Percentiles rank a stretch among this genome's conserved stretches.
phyloP scores from a whole-genome alignment of 139 green algal genomes.

The Coccomyxa sp. region DNA sequence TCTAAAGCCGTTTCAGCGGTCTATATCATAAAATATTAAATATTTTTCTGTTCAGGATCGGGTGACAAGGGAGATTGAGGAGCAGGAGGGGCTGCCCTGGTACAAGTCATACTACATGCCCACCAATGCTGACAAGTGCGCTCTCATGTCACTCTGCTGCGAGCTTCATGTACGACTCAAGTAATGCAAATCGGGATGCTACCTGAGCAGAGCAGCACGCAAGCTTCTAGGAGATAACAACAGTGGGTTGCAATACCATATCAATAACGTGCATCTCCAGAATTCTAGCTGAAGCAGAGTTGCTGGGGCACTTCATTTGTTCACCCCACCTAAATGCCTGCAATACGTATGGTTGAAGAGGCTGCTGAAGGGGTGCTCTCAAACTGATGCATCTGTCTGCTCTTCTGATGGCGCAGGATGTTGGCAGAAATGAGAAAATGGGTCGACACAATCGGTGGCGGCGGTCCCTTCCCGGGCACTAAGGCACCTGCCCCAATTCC shows the following conservation, averaged over 20 bases:
- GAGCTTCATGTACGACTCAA: no score
- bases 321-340: no score
- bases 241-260: neutral
- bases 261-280: no score
- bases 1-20: no score
- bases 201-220: no score
- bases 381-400: no score
- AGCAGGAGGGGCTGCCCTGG: neutral
- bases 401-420: neutral
- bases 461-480: neutral
- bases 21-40: no score
- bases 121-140: neutral
- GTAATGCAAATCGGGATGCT: no score
- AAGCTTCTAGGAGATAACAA: neutral
- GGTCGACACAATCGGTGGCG: neutral
- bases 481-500: neutral
- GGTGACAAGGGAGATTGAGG: neutral
- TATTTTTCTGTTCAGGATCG: neutral
- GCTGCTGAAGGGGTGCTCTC: no score
- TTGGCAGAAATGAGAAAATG: neutral
- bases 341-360: no score
- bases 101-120: constrained; percentile 1
- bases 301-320: no score
- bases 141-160: neutral
- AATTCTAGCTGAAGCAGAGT: no score